Percentiles rank a stretch among this genome's conserved stretches.
Evolutionary conservation across 129 eudicot species (phyloP).

Genomic region (Tagetes erecta): DNA sequence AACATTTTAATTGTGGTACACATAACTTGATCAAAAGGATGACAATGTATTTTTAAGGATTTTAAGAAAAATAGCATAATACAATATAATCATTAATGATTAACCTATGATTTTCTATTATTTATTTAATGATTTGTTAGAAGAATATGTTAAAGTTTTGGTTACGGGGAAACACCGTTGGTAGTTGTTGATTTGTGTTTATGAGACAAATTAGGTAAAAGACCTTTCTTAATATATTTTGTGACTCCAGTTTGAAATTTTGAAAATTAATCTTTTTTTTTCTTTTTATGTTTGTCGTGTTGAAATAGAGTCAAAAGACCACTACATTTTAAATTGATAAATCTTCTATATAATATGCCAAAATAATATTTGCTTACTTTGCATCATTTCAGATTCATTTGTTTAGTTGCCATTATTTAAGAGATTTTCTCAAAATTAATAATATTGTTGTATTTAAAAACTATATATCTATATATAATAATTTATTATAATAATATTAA

Average conservation of each 20-base stretch:
- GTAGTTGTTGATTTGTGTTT: not conserved
- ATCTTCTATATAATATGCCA: no score
- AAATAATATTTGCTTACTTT: no score
- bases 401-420: no score
- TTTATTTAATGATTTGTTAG: not conserved
- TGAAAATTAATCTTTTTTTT: not conserved
- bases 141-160: not conserved
- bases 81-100: not conserved
- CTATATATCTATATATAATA: no score
- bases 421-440: no score
- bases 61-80: no score
- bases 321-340: not conserved
- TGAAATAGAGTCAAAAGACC: not conserved
- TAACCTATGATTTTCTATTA: not conserved
- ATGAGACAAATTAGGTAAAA: not conserved
- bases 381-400: no score
- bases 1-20: no score
- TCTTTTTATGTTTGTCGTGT: not conserved
- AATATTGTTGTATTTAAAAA: no score
- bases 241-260: not conserved
- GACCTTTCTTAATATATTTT: not conserved
- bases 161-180: not conserved
- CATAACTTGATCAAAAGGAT: no score
- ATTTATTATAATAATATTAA: no score
- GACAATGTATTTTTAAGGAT: no score